Evolutionary conservation across 2,329 filamentous ascomycete species (phyloP), one percentile per base, ranked within the genome.

Genomic region (Trichoderma brevicompactum): DNA sequence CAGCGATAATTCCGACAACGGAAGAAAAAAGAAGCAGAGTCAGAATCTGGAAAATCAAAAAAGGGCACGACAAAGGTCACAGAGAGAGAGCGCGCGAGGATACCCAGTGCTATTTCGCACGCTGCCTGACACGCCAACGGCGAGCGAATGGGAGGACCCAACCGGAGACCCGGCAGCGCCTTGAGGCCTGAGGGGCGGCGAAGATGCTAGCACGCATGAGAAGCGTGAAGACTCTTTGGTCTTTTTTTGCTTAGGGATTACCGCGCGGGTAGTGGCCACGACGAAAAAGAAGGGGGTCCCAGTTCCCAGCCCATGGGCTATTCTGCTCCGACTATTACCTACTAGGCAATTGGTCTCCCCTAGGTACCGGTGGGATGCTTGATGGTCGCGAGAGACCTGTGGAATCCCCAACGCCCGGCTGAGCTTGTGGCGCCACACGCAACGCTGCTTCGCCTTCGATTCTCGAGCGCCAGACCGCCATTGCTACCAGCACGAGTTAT

Each of bases 251-350:
- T 63, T 53, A 63, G 60, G 49, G 60, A 63, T 63, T 63, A 53
- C 60, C 60, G 60, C 60, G 60, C 60, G 60, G 56, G 60, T 63
- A 63, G 49, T 38, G 54, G 60, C 48, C 48, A 63, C 15, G 10
- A 23, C n/a, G 17, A 38, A 10, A 9, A 10, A 38, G 36, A 10
- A 38, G 36, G 10, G n/a, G 13, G n/a, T 15, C 23, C 23, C 23
- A 28, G 23, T 28, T 28, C 23, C 23, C 23, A 28, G 23, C 23
- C 23, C 58, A 50, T 19, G 17, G 19, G n/a, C n/a, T 23, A 36
- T n/a, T 56, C 43, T 44, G 53, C 40, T 34, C 53, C 53, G 53
- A 12, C 28, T 56, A 32, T 28, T 5, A 28, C 23, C 23, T 28
- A 28, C 23, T 28, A 28, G 23, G 23, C 23, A 28, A 28, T 28